These are phyloP conservation scores for Oryza punctata DNA, from an alignment of 176 grass and related monocot genomes.

Conservation along the genomic window DNA sequence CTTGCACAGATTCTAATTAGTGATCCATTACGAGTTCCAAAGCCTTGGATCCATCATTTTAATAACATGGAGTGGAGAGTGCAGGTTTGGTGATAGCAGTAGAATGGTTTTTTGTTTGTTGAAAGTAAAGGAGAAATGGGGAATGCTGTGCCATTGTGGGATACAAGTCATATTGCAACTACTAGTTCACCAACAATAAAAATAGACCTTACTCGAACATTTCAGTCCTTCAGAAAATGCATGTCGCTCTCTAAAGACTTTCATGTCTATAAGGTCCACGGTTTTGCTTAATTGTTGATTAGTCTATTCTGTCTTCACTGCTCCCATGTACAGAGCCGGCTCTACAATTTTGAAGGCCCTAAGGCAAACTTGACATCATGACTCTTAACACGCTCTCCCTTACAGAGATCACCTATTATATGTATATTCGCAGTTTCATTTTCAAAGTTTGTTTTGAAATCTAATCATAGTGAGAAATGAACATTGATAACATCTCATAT, in stretches of 20 bases:
- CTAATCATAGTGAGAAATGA: too few species aligned
- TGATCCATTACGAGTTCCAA: background rate
- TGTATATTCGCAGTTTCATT: too few species aligned
- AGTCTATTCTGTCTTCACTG: slow-evolving; percentile 27
- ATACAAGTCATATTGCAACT: slow-evolving; percentile 45
- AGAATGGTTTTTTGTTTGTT: slow-evolving; percentile 12
- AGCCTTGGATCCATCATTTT: slow-evolving; percentile 31
- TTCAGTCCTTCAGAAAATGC: slow-evolving; percentile 38
- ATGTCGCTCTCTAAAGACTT: slow-evolving; percentile 40
- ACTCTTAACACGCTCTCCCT: too few species aligned
- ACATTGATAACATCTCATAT: too few species aligned
- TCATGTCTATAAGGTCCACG: background rate
- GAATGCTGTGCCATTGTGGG: slow-evolving; percentile 29
- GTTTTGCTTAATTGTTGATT: slow-evolving; percentile 27
- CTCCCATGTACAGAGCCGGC: slow-evolving; percentile 24
- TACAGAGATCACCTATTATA: too few species aligned
- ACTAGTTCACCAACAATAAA: slow-evolving; percentile 23
- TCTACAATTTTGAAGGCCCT: too few species aligned
- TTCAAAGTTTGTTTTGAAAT: too few species aligned
- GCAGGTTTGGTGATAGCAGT: background rate
- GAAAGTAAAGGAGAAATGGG: slow-evolving; percentile 10
- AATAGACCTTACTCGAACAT: slow-evolving; percentile 32
- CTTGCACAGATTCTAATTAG: background rate
- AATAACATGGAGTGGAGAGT: slow-evolving; percentile 11
- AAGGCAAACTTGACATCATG: too few species aligned